These are phyloP conservation scores for Pseudogymnoascus pannorum DNA, from an alignment of 2,329 filamentous ascomycete species.

Conservation along the genomic window DNA sequence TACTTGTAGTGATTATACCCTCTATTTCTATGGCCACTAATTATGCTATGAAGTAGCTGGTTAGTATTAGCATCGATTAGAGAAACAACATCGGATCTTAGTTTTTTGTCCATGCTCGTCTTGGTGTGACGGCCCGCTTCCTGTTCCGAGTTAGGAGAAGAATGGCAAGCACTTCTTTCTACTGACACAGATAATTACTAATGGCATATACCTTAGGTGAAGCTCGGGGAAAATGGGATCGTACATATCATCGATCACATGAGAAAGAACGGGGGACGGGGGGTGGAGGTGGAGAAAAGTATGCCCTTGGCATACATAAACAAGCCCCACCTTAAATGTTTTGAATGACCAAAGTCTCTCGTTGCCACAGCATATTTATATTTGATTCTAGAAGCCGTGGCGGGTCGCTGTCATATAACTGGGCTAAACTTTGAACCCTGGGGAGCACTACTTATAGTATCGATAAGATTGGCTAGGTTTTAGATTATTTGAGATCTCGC, in stretches of 20 bases:
- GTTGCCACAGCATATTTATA: neutral
- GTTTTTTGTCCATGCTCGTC: too few relatives aligned
- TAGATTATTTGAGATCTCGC: neutral
- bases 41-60: neutral
- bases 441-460: neutral
- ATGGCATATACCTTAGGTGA: neutral
- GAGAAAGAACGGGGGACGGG: neutral
- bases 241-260: neutral
- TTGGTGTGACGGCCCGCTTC: too few relatives aligned
- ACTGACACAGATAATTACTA: neutral
- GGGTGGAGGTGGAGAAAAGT: neutral
- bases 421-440: neutral
- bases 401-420: neutral
- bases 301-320: neutral
- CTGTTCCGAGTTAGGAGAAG: too few relatives aligned
- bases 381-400: neutral
- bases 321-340: neutral
- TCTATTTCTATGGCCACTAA: neutral
- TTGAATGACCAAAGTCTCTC: conserved; percentile 4
- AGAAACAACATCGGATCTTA: neutral
- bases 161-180: too few relatives aligned
- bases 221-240: neutral
- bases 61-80: neutral
- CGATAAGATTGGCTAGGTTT: neutral
- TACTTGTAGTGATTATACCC: neutral